These are phyloP conservation scores for Crithidia mellificae DNA, from an alignment of 208 protist species.

Conservation along the genomic window DNA sequence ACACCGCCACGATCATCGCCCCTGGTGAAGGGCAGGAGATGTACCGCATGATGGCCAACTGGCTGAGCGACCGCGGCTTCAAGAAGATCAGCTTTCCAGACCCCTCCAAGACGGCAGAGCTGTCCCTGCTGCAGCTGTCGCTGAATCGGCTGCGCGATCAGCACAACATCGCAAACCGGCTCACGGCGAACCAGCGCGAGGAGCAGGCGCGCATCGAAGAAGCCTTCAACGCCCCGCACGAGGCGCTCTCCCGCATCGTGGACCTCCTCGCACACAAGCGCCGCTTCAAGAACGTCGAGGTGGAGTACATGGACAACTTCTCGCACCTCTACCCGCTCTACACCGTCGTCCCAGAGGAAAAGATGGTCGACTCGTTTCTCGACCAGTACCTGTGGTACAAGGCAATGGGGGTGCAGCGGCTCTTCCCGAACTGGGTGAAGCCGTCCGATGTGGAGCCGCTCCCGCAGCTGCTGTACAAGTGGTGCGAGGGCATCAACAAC, in stretches of 20 bases:
- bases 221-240: constrained; percentile 99
- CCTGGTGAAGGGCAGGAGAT: constrained; percentile 98
- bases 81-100: constrained; percentile 99
- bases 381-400: constrained; percentile 99
- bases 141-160: constrained; percentile 99
- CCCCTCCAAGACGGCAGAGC: constrained; percentile 99
- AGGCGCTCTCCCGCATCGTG: constrained; percentile 99
- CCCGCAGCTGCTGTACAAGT: constrained; percentile 99
- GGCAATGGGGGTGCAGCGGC: constrained; percentile 96
- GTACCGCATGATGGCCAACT: constrained; percentile 99
- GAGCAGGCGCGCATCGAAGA: constrained; percentile 99
- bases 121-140: constrained; percentile 99
- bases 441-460: constrained; percentile 99
- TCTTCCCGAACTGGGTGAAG: constrained; percentile 99
- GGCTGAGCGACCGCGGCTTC: constrained; percentile 99
- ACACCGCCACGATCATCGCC: constrained; percentile 83
- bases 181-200: constrained; percentile 99
- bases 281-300: constrained; percentile 98
- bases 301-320: constrained; percentile 99
- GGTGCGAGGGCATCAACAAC: constrained; percentile 99
- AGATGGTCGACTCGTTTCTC: constrained; percentile 99
- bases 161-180: constrained; percentile 98
- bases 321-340: constrained; percentile 99
- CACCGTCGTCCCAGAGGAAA: constrained; percentile 99
- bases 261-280: constrained; percentile 98